Evolutionary conservation across 768 basidiomycete species (phyloP).

Genomic region (Russula abietina): DNA sequence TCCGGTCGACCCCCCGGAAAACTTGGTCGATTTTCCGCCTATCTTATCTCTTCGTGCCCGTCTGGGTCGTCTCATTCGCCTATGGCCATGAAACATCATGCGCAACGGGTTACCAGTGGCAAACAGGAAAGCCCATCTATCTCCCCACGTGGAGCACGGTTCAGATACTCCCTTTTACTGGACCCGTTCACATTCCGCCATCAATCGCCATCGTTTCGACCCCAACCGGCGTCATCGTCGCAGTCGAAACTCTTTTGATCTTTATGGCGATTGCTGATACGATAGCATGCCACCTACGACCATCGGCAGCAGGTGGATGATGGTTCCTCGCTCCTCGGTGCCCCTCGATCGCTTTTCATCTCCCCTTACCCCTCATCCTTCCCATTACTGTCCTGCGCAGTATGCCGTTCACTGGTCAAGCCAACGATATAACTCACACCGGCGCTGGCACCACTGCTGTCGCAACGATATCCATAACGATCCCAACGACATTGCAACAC

Average conservation of each 20-base stretch:
- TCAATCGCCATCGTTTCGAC: not conserved
- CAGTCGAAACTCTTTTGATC: not conserved
- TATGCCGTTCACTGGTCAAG: not conserved
- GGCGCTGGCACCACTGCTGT: not conserved
- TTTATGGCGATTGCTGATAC: too few species aligned
- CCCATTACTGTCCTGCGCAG: not conserved
- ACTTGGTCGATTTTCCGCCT: not conserved
- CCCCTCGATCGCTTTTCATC: not conserved
- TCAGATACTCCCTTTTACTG: not conserved
- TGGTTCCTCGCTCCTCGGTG: not conserved
- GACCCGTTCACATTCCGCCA: not conserved
- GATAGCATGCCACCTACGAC: not conserved
- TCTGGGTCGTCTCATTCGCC: not conserved
- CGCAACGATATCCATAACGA: not conserved
- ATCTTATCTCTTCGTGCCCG: not conserved
- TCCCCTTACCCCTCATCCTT: not conserved
- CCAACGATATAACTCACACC: not conserved
- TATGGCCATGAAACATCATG: not conserved
- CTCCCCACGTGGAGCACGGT: not conserved
- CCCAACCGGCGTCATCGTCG: not conserved
- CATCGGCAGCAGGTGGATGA: not conserved
- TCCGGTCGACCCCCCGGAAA: not conserved
- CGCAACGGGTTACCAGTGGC: not conserved
- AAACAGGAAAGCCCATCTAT: not conserved
- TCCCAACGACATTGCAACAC: not conserved